Evolutionary conservation across 2,329 filamentous ascomycete genomes (phyloP), one percentile per base, ranked within the genome.

Genomic region (Fusarium foetens): DNA sequence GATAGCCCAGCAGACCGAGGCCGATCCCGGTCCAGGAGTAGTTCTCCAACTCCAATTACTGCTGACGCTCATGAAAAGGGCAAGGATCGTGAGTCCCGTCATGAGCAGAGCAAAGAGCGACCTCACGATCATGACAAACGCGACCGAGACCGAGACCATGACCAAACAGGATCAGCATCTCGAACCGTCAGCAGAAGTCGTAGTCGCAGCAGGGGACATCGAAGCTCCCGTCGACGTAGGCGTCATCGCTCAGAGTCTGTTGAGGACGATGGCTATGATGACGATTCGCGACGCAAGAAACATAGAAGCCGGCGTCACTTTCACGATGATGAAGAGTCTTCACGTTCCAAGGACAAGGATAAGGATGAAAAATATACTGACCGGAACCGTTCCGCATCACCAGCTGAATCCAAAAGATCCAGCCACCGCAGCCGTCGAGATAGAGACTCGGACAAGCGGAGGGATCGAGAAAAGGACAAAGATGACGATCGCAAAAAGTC

Each of bases 301-400:
- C 84, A 87, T 72, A 84, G 79, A 72, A 83, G 81, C 80, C 81
- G 83, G 63, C 82, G 83, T 66, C 79, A 82, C 48, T 78, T 84
- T 63, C 75, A 82, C 72, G 82, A 83, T 21, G 85, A 87, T 52
- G 86, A 87, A 23, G 84, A 87, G 70, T 54, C 76, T n/a, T 76
- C 79, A 43, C 80, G 80, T 41, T 72, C 81, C 46, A 80, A 72
- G n/a, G 79, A 82, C 71, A 81, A 84, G 35, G 79, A 82, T 39
- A 80, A 72, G 61, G 80, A 82, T 71, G 82, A 85, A 52, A 84
- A 84, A 71, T 77, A 85, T 72, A 82, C 84, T 17, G 87, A 90
- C 52, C 86, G 87, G 55, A 90, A 91, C 1, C 86, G 91, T 63
- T 93, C 92, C 9, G 86, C 86, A 9, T 94, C 93, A 5, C 88